Evolutionary conservation across 768 basidiomycete species (phyloP).

Genomic region (Pulveroboletus sp.): DNA sequence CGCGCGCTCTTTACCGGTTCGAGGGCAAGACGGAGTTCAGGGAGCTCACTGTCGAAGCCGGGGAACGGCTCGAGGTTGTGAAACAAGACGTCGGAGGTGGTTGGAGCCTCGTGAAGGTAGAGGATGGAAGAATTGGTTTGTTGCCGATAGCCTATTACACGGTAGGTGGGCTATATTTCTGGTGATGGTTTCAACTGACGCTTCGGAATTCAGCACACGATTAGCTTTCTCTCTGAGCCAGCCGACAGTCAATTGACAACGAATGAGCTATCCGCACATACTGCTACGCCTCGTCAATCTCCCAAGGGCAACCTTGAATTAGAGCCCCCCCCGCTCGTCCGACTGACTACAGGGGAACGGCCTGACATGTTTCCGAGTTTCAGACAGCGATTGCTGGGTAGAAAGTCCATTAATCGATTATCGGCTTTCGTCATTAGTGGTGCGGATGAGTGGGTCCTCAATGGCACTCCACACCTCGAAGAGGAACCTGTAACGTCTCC

Average conservation of each 20-base stretch:
- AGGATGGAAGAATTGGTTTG: slow-evolving; percentile 58
- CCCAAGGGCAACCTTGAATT: slow-evolving; percentile 21
- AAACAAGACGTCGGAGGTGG: slow-evolving; percentile 71
- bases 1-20: slow-evolving; percentile 69
- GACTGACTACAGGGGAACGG: slow-evolving; percentile 72
- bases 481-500: slow-evolving; percentile 24
- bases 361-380: slow-evolving; percentile 57
- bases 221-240: slow-evolving; percentile 54
- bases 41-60: slow-evolving; percentile 64
- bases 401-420: slow-evolving; percentile 79
- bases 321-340: slow-evolving; percentile 42
- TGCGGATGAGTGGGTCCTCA: slow-evolving; percentile 78
- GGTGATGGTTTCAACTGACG: not conserved
- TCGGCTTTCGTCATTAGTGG: slow-evolving; percentile 83
- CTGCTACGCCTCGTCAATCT: slow-evolving; percentile 48
- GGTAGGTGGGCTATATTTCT: slow-evolving; percentile 35
- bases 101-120: slow-evolving; percentile 69
- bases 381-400: slow-evolving; percentile 65
- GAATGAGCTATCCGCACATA: slow-evolving; percentile 38
- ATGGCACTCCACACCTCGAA: slow-evolving; percentile 42
- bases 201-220: slow-evolving; percentile 49
- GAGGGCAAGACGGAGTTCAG: slow-evolving; percentile 72
- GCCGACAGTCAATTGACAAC: slow-evolving; percentile 21
- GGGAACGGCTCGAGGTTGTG: slow-evolving; percentile 66
- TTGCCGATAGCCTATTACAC: slow-evolving; percentile 71